A percentile compares a stretch with the other conserved stretches of the same genome.
These are phyloP conservation scores for Cupressus sempervirens DNA, from an alignment of 75 land plant genomes.

Conservation along the genomic window DNA sequence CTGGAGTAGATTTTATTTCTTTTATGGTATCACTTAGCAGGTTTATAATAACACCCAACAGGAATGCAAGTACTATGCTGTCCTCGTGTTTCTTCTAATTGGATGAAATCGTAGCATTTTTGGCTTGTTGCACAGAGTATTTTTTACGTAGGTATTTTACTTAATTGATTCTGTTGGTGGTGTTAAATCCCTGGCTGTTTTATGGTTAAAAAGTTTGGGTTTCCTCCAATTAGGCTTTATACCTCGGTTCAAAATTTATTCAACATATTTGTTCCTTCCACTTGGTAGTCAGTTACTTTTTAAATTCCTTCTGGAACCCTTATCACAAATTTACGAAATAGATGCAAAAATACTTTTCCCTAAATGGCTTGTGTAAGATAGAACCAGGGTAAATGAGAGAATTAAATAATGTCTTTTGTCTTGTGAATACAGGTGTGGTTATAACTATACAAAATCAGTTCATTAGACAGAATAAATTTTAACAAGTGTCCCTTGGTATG, in stretches of 20 bases:
- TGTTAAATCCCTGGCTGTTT: not conserved
- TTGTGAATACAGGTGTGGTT: not conserved
- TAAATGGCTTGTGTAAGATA: no score
- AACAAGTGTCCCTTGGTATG: not conserved
- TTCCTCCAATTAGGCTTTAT: no score
- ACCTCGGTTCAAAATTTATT: not conserved
- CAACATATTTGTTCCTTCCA: not conserved
- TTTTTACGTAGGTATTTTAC: not conserved
- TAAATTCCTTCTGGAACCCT: not conserved
- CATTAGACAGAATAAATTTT: not conserved
- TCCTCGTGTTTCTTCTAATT: not conserved
- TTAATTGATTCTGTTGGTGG: not conserved
- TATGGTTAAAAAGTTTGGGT: not conserved
- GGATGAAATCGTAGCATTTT: not conserved
- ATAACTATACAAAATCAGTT: not conserved
- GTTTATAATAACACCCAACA: not conserved
- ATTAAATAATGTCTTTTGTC: not conserved
- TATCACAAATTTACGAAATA: not conserved
- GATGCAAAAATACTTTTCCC: not conserved
- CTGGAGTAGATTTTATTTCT: not conserved
- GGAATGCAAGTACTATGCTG: not conserved
- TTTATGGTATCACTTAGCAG: not conserved
- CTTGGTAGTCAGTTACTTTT: not conserved
- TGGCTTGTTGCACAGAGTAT: not conserved
- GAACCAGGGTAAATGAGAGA: no score